These are phyloP conservation scores for Tranzscheliella williamsii DNA, from an alignment of 1,284 basidiomycete genomes.

Conservation along the genomic window DNA sequence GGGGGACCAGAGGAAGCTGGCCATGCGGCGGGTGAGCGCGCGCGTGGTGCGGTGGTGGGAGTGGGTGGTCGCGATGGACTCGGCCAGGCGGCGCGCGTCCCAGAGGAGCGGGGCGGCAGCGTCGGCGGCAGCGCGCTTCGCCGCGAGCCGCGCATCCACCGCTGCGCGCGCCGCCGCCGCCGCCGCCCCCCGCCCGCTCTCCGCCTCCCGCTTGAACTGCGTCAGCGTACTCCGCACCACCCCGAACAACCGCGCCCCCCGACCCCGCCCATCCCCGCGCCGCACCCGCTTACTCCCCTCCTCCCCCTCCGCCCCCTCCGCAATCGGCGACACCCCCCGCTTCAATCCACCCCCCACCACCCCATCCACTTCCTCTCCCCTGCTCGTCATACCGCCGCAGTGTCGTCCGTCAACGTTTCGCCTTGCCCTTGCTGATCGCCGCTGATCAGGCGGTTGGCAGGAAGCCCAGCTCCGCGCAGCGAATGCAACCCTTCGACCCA, in stretches of 20 bases:
- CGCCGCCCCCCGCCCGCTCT: constrained; percentile 1
- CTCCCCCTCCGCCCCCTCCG: too few relatives aligned
- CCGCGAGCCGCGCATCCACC: constrained; percentile 8
- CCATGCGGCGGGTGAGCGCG: constrained; percentile 17
- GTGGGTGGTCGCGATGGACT: constrained; percentile 8
- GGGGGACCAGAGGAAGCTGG: constrained; percentile 19
- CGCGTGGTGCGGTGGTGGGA: constrained; percentile 13
- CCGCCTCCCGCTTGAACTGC: constrained; percentile 22
- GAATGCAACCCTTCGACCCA: too few relatives aligned
- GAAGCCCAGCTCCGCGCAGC: too few relatives aligned
- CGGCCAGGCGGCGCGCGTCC: constrained; percentile 15
- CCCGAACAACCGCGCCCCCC: constrained; percentile 16
- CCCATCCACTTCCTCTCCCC: too few relatives aligned
- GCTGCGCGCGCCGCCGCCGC: constrained; percentile 3
- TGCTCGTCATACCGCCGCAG: too few relatives aligned
- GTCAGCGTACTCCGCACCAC: constrained; percentile 16
- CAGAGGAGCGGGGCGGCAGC: constrained; percentile 1
- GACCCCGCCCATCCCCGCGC: too few relatives aligned
- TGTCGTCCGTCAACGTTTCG: too few relatives aligned
- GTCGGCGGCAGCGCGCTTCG: constrained; percentile 3
- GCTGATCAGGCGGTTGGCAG: too few relatives aligned
- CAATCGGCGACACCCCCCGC: too few relatives aligned
- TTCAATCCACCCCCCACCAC: too few relatives aligned
- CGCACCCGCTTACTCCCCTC: too few relatives aligned
- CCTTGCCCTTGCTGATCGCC: too few relatives aligned